phyloP scores from a whole-genome alignment of 768 basidiomycete genomes.

The Amanita rubescens region DNA sequence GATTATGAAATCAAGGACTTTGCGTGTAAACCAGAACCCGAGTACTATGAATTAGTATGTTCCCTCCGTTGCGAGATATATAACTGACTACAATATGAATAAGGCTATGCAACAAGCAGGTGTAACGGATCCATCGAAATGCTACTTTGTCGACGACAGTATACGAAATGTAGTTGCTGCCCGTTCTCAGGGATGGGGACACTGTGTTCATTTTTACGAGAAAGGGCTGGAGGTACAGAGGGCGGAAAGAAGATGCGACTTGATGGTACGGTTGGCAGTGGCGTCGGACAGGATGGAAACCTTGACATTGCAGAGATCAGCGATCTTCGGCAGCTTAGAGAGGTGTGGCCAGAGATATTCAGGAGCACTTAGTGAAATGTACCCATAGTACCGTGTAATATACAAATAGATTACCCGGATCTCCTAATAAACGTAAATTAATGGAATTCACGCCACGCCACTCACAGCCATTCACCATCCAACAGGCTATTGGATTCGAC shows the following conservation, averaged over 20 bases:
- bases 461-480: conserved; percentile 67
- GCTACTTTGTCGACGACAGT: conserved; percentile 78
- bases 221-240: conserved; percentile 55
- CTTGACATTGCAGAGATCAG: conserved; percentile 47
- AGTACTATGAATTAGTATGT: conserved; percentile 57
- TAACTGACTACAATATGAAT: conserved; percentile 2
- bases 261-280: conserved; percentile 27
- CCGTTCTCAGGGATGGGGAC: conserved; percentile 57
- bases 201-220: conserved; percentile 74
- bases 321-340: conserved; percentile 58
- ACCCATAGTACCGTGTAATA: conserved; percentile 8
- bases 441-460: conserved; percentile 60
- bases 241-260: conserved; percentile 50
- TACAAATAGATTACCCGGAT: too few species aligned
- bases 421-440: not conserved
- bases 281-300: conserved; percentile 18
- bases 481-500: conserved; percentile 58
- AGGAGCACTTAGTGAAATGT: conserved; percentile 16
- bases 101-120: conserved; percentile 63
- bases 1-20: conserved; percentile 65
- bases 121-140: conserved; percentile 58
- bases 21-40: conserved; percentile 73
- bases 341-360: conserved; percentile 74
- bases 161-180: conserved; percentile 64
- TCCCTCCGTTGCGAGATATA: not conserved